Conservation (phyloP, 768 basidiomycete species). For the Glaciozyma antarctica region DNA sequence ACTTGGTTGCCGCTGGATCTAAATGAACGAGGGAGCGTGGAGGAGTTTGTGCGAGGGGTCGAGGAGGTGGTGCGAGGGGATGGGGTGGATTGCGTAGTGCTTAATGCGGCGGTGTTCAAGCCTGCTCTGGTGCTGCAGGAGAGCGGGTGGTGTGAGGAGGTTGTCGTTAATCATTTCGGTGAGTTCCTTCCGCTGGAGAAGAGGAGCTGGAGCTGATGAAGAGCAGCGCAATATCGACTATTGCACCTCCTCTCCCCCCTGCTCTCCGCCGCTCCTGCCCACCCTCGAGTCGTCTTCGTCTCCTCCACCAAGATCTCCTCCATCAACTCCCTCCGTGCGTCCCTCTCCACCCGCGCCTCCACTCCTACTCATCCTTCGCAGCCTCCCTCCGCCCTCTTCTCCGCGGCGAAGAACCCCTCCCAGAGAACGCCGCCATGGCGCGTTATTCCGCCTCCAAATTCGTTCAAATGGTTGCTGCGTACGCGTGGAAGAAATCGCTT, state of each 20-base stretch:
- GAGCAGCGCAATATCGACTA: constrained; percentile 16
- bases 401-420: neutral
- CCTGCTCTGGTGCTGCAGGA: neutral
- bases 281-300: constrained; percentile 13
- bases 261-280: neutral
- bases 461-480: neutral
- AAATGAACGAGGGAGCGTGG: neutral
- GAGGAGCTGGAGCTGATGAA: neutral
- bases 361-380: neutral
- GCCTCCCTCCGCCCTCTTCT: neutral
- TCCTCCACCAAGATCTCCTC: constrained; percentile 6
- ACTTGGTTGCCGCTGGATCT: constrained; percentile 11
- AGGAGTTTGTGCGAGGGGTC: neutral
- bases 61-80: neutral
- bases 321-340: neutral
- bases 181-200: neutral
- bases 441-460: constrained; percentile 22
- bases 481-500: neutral
- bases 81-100: constrained; percentile 5
- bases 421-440: neutral
- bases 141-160: constrained; percentile 1
- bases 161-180: constrained; percentile 18
- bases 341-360: neutral
- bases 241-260: neutral
- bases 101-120: constrained; percentile 20